Evolutionary conservation across 2,329 filamentous ascomycete genomes (phyloP), one percentile per base, ranked within the genome.

Genomic region (Metarhizium sp.): DNA sequence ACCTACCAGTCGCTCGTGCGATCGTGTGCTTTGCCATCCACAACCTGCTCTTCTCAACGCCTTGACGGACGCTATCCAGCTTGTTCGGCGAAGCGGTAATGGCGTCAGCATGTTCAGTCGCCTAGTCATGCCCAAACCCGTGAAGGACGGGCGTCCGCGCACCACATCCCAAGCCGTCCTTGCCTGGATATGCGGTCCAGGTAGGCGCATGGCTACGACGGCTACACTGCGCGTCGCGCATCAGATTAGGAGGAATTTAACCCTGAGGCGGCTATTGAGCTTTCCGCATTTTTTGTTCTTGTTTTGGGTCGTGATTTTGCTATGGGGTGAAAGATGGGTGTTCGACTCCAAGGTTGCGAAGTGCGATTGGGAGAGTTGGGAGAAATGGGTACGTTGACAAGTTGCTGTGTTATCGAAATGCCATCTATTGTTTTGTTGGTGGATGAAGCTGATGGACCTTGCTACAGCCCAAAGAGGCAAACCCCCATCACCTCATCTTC

Each of bases 301-400:
- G 13, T 57, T 92, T 49, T 99, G 94, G 92, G 64, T 91, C 45
- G 69, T 89, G 25, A 78, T 88, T 20, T 65, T 99, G 59, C 82
- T 94, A 60, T 94, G 89, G 84, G 91, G 92, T 1, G 94, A 99
- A 74, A 78, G 88, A 57, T 87, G 81, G 71, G 79, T 86, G 40
- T 97, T 95, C 69, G 77, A 80, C 53, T 81, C 81, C 59, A 84
- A 81, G 57, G 81, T 96, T 16, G 75, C 80, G 55, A 78, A 75
- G 52, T 99, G 94, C 70, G 74, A 81, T 54, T 99, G 94, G 94
- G 78, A 82, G 40, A 81, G 80, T 45, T 99, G 94, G 94, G 94
- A 99, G 75, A 79, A 82, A 70, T 99, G 94, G 92, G 91, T 95
- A 77, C 66, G 81, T 63, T 14, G 45, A 29, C 38, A 30, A 16